phyloP scores from a whole-genome alignment of 192 early-diverging fungal species.

The Cladochytrium replicatum region DNA sequence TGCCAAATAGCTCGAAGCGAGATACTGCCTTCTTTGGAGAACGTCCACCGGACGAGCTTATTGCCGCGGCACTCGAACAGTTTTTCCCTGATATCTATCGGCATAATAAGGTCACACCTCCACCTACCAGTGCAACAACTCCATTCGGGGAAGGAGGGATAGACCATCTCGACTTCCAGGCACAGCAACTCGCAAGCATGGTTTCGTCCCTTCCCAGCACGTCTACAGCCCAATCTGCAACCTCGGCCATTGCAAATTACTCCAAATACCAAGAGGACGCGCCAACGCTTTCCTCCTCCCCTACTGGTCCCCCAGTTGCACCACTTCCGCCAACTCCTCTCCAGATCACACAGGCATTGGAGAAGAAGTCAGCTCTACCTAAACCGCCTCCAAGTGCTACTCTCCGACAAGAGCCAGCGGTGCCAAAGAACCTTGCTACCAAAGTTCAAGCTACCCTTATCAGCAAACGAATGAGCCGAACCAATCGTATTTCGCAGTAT shows the following conservation, averaged over 20 bases:
- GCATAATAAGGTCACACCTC: neutral
- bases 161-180: neutral
- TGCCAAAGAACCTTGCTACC: too few relatives aligned
- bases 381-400: neutral
- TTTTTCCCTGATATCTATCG: constrained; percentile 69
- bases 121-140: neutral
- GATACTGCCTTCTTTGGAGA: constrained; percentile 92
- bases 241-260: neutral
- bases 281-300: too few relatives aligned
- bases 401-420: too few relatives aligned
- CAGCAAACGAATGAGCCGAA: too few relatives aligned
- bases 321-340: too few relatives aligned
- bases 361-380: neutral
- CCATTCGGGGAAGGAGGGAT: too few relatives aligned
- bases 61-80: constrained; percentile 80
- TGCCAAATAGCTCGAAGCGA: constrained; percentile 26
- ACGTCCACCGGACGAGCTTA: constrained; percentile 85
- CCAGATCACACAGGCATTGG: constrained; percentile 1
- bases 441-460: too few relatives aligned
- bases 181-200: neutral
- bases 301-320: too few relatives aligned
- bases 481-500: too few relatives aligned
- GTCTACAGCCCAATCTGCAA: constrained; percentile 1
- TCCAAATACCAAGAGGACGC: too few relatives aligned
- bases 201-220: neutral